Conservation (phyloP, 164 flowering plant genomes). For the Santalum album region DNA sequence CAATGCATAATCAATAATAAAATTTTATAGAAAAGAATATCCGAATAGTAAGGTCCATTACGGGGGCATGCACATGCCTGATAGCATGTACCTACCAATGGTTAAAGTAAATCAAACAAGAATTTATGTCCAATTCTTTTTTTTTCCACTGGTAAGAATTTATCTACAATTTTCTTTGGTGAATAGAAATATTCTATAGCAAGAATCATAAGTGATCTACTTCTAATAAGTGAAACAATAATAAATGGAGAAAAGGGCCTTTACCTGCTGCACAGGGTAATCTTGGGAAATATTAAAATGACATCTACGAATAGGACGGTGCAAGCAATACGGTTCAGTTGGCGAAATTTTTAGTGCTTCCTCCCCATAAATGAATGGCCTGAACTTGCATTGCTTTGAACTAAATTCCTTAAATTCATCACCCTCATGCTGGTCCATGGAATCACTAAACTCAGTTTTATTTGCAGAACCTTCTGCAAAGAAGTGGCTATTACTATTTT, state of each 20-base stretch:
- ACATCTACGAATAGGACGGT: constrained; percentile 88
- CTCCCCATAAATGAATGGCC: constrained; percentile 69
- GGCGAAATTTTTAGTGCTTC: constrained; percentile 79
- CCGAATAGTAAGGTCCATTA: too few relatives aligned
- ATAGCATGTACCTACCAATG: neutral
- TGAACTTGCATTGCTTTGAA: constrained; percentile 32
- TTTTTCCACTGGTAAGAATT: too few relatives aligned
- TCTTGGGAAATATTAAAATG: constrained; percentile 85
- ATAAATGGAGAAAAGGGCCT: neutral
- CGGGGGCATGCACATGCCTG: too few relatives aligned
- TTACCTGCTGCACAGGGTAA: constrained; percentile 86
- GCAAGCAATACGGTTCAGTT: constrained; percentile 72
- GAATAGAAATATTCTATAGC: neutral
- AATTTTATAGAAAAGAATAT: too few relatives aligned
- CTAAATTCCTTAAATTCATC: constrained; percentile 22
- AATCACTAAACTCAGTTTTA: constrained; percentile 23
- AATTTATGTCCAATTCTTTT: too few relatives aligned
- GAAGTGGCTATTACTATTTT: neutral
- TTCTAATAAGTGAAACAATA: neutral
- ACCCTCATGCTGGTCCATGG: constrained; percentile 24
- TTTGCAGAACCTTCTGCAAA: constrained; percentile 30
- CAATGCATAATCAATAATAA: neutral
- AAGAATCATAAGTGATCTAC: neutral
- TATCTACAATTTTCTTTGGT: too few relatives aligned
- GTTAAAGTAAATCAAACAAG: neutral